Percentiles rank a stretch among this genome's conserved stretches.
Conservation (phyloP, 345 rosid species). For the Pistacia atlantica region DNA sequence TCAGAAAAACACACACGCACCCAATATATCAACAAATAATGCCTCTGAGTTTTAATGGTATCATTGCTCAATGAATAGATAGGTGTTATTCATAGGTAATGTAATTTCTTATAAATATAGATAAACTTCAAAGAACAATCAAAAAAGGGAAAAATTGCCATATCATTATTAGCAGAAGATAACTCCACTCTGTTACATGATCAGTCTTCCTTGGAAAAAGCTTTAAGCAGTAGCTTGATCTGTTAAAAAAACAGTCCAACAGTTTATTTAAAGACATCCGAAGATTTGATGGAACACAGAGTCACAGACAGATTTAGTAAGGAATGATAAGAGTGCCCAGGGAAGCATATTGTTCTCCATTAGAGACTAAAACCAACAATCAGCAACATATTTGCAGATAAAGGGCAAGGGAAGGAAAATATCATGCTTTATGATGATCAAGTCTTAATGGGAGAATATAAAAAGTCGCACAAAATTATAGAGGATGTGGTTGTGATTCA, state of each 20-base stretch:
- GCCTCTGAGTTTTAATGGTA: not conserved
- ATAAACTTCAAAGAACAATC: not conserved
- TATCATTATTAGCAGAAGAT: not conserved
- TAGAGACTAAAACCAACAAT: not conserved
- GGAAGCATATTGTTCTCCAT: not conserved
- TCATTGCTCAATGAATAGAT: not conserved
- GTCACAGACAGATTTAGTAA: too few relatives aligned
- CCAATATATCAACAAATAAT: not conserved
- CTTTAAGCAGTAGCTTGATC: not conserved
- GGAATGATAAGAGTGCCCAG: not conserved
- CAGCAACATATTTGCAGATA: not conserved
- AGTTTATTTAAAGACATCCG: not conserved
- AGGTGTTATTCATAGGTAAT: not conserved
- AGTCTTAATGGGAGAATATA: not conserved
- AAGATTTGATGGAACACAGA: not conserved
- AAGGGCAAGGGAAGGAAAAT: not conserved
- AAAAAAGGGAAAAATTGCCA: not conserved
- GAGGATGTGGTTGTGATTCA: not conserved
- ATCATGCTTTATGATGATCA: not conserved
- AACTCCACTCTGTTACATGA: not conserved
- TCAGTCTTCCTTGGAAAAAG: too few relatives aligned
- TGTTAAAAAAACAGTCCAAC: not conserved
- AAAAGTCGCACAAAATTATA: not conserved
- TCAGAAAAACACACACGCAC: not conserved
- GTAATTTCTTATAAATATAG: not conserved